These are phyloP conservation scores for Pinus taeda DNA, from an alignment of 75 land plant species.

Conservation along the genomic window DNA sequence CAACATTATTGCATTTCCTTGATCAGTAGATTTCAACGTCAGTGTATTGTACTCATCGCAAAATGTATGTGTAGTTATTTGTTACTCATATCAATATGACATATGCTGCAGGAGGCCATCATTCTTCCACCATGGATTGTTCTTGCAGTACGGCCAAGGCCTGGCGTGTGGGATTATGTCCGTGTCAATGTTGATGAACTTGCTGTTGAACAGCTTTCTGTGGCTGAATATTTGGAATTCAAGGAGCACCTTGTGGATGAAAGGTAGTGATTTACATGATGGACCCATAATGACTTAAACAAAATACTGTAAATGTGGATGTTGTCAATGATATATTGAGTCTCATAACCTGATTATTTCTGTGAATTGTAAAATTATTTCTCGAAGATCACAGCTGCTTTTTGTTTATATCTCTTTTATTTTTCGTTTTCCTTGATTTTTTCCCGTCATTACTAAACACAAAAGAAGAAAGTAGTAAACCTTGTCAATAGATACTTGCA, in stretches of 20 bases:
- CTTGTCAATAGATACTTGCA: neutral
- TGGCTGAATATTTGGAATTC: slow-evolving; percentile 54
- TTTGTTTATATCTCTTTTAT: neutral
- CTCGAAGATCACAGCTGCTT: neutral
- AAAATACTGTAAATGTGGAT: neutral
- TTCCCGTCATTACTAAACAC: neutral
- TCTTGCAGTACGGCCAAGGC: slow-evolving; percentile 57
- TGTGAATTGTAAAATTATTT: neutral
- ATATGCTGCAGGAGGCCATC: slow-evolving; percentile 54
- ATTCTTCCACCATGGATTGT: slow-evolving; percentile 59
- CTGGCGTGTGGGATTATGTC: slow-evolving; percentile 70
- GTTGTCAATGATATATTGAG: neutral
- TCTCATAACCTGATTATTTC: neutral
- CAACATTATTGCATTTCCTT: neutral
- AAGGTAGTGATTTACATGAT: slow-evolving; percentile 4
- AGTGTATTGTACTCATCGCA: neutral
- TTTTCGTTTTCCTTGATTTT: neutral
- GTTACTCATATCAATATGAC: neutral
- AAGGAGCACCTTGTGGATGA: slow-evolving; percentile 48
- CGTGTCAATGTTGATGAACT: slow-evolving; percentile 68
- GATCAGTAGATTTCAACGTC: neutral
- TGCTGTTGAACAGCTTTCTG: slow-evolving; percentile 42
- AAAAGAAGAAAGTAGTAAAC: neutral
- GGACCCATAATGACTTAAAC: neutral
- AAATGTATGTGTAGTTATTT: neutral